These are phyloP conservation scores for Trichoderma sp. DNA, from an alignment of 2,329 filamentous ascomycete species.

Conservation along the genomic window DNA sequence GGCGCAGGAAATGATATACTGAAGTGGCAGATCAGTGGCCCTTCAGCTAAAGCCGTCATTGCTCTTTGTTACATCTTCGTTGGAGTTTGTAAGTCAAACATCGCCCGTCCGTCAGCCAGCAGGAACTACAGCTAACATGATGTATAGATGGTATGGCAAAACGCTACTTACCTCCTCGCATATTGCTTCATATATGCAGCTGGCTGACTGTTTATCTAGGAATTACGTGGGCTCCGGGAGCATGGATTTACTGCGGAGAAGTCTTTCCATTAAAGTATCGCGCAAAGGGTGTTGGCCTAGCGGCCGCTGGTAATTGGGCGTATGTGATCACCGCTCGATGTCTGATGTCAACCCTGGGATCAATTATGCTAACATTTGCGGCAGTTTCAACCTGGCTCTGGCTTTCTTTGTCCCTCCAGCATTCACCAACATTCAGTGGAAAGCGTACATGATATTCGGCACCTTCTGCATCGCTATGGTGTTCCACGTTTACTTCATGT, in stretches of 20 bases:
- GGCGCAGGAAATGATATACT: not conserved
- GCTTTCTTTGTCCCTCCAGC: constrained; percentile 45
- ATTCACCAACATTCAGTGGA: constrained; percentile 33
- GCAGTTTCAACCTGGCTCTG: constrained; percentile 43
- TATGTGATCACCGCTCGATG: not conserved
- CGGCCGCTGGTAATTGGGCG: constrained; percentile 49
- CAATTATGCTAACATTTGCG: not conserved
- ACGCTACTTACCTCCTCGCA: not conserved
- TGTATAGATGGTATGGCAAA: not conserved
- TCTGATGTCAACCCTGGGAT: not conserved
- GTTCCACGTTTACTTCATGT: constrained; percentile 17
- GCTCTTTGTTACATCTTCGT: constrained; percentile 10
- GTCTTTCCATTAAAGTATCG: constrained; percentile 12
- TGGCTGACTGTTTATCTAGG: not conserved
- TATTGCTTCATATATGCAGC: not conserved
- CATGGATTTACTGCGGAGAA: constrained; percentile 19
- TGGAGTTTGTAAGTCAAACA: constrained; percentile 2
- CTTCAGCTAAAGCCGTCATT: not conserved
- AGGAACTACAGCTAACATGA: not conserved
- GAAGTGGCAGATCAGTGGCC: constrained; percentile 2
- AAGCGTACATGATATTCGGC: constrained; percentile 10
- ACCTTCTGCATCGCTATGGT: constrained; percentile 11
- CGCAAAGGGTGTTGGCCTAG: constrained; percentile 56
- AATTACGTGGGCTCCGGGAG: constrained; percentile 11
- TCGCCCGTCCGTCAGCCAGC: not conserved